Percentiles rank a stretch among this genome's conserved stretches.
These are phyloP conservation scores for Flaveria sonorensis DNA, from an alignment of 129 eudicot genomes.

Conservation along the genomic window DNA sequence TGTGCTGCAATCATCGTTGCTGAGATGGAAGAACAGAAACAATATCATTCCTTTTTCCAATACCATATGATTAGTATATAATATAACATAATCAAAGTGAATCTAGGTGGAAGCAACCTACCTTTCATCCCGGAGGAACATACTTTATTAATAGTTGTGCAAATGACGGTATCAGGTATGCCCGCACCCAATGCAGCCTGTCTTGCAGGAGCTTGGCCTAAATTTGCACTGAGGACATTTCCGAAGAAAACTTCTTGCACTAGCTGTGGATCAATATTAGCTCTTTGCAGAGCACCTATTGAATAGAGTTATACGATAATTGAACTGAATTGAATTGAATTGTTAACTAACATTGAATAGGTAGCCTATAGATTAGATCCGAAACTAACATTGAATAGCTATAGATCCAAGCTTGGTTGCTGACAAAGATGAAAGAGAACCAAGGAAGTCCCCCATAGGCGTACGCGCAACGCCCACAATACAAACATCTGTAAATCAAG, in stretches of 20 bases:
- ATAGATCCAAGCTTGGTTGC: conserved; percentile 90
- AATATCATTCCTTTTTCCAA: neutral
- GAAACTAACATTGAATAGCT: conserved; percentile 42
- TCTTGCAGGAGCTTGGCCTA: conserved; percentile 98
- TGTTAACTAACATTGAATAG: conserved; percentile 34
- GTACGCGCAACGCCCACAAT: conserved; percentile 91
- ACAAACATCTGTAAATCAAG: conserved; percentile 62
- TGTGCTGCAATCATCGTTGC: conserved; percentile 96
- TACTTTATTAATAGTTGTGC: conserved; percentile 93
- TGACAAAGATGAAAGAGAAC: conserved; percentile 79
- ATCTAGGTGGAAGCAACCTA: conserved; percentile 3
- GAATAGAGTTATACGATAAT: neutral
- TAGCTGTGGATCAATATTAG: conserved; percentile 68
- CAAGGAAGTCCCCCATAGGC: conserved; percentile 87
- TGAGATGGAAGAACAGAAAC: conserved; percentile 27
- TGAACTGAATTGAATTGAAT: neutral
- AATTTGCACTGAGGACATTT: conserved; percentile 93
- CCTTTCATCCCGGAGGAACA: conserved; percentile 97
- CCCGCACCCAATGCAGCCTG: conserved; percentile 97
- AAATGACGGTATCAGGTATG: conserved; percentile 70
- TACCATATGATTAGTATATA: neutral
- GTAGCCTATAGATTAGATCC: too few relatives aligned
- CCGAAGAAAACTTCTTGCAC: conserved; percentile 97
- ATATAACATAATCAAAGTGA: neutral
- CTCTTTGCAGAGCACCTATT: conserved; percentile 76